Base-by-base conservation (phyloP, 2,329 filamentous ascomycete genomes). In the Geosmithia putterillii region DNA sequence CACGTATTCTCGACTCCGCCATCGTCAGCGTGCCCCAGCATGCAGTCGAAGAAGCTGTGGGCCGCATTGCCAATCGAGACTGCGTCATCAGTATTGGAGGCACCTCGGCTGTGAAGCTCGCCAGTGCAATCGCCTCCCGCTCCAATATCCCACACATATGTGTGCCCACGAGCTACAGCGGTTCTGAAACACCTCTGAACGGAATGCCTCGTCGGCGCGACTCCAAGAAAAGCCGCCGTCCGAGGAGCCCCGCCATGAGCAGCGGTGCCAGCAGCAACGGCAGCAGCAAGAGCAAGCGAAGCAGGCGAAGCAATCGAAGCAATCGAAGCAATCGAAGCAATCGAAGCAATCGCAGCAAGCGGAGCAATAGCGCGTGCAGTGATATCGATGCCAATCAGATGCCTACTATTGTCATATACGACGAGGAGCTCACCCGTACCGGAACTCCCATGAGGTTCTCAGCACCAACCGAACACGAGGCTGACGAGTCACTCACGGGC, bases 51-150 rank as follows among this genome's bases (percentile, higher is more conserved):
- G 54, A 56, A 18, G 54, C 53, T 8, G 47, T 59, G 18, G 43
- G 51, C 5, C 50, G 53, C 15, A 53, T 61, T 6, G 43, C 53
- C 6, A 59, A 58, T 4, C 69, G 71, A 17, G 79, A 82, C 54
- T 68, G 68, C 22, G 64, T 81, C 35, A 62, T 81, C 38, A 79
- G 73, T 36, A 73, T 82, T 46, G 79, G 79, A 5, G 76, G 77
- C 42, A 74, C 76, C 22, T 78, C 73, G 43, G 79, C 76, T 2
- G 74, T 78, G 42, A 75, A 74, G 2, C 57, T 82, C 19, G 74
- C 74, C 2, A 73, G 74, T 49, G 69, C 71, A 1, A 67, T 79
- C 42, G 67, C 66, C 40, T 59, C 71, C 40, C 65, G 70, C 37
- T 75, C 72, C 28, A 65, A 64, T 0, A 60, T 78, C 28, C 71